Evolutionary conservation across 805 yeast genomes (phyloP).

Genomic region (Candida chilensis): DNA sequence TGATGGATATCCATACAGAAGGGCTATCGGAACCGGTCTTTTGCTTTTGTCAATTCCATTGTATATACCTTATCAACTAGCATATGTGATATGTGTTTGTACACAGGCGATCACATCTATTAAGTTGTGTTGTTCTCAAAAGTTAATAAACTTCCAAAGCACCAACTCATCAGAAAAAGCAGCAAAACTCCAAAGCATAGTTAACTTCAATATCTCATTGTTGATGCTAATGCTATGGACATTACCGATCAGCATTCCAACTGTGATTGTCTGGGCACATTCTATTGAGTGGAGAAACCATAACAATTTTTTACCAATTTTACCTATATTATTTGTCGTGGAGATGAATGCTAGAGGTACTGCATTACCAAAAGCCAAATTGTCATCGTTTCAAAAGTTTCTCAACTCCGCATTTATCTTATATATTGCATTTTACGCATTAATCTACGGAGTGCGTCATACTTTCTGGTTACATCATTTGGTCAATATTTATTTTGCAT

Average conservation of each 20-base stretch:
- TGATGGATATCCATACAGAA: neutral
- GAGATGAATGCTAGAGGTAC: conserved; percentile 44
- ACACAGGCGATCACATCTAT: too few relatives aligned
- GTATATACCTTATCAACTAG: conserved; percentile 77
- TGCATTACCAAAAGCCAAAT: conserved; percentile 27
- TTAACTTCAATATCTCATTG: conserved; percentile 55
- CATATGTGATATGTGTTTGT: conserved; percentile 53
- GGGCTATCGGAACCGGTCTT: conserved; percentile 17
- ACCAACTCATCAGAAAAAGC: conserved; percentile 2
- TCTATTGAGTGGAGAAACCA: conserved; percentile 75
- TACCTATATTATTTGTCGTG: conserved; percentile 59
- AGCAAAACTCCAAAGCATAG: conserved; percentile 17
- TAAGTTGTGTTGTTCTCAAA: neutral
- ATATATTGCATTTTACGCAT: conserved; percentile 51
- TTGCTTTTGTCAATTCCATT: conserved; percentile 40
- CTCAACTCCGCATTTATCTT: conserved; percentile 21
- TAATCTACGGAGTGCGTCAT: conserved; percentile 71
- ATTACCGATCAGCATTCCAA: conserved; percentile 71
- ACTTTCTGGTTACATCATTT: conserved; percentile 81
- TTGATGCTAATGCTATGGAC: conserved; percentile 68
- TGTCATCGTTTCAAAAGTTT: conserved; percentile 1
- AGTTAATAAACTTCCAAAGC: neutral
- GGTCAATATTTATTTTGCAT: conserved; percentile 53
- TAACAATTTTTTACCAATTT: conserved; percentile 70
- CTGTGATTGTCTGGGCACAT: conserved; percentile 72